Evolutionary conservation across 2,329 filamentous ascomycete genomes (phyloP), one percentile per base, ranked within the genome.

Genomic region (Pleurostoma richardsiae): DNA sequence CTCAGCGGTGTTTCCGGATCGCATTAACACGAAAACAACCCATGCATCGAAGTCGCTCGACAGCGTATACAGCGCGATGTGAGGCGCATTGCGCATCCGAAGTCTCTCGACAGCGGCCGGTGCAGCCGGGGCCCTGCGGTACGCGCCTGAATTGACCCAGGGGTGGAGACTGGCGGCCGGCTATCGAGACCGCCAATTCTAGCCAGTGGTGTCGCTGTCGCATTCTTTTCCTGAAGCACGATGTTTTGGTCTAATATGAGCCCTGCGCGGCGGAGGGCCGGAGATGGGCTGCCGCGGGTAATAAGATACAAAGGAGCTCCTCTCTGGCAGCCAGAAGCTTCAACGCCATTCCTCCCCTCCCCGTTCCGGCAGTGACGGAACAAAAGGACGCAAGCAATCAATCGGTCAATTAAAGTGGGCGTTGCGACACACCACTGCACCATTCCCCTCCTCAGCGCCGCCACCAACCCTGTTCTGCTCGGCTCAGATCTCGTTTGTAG

Each of bases 201-300:
- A 47, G 54, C 57, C 57, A 59, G 55, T 60, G 40, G 53, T 48
- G 52, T 49, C 30, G 43, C 53, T 31, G 45, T 55, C 56, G 54
- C 56, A 56, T 48, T 47, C 40, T 42, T 29, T 47, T 44, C 44
- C 48, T 53, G 49, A 54, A 55, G 53, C 57, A 53, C 52, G 40
- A 42, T 59, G 54, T 54, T 57, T 55, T 54, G 53, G 50, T 55
- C 49, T 54, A 53, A 54, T 54, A 53, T 41, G 44, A 40, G 19
- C 19, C 19, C 19, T 19, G 19, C 19, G 19, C 19, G 19, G 19
- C 19, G 19, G 19, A 19, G 19, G 19, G 19, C 19, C n/a, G 46
- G 45, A 39, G 40, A 31, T 36, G 44, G 49, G 42, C 30, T 36
- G 42, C 40, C 30, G 26, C 36, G 27, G 27, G 28, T 42, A n/a